phyloP scores from a whole-genome alignment of 2,329 filamentous ascomycete genomes.

The Fusarium pseudograminearum region DNA sequence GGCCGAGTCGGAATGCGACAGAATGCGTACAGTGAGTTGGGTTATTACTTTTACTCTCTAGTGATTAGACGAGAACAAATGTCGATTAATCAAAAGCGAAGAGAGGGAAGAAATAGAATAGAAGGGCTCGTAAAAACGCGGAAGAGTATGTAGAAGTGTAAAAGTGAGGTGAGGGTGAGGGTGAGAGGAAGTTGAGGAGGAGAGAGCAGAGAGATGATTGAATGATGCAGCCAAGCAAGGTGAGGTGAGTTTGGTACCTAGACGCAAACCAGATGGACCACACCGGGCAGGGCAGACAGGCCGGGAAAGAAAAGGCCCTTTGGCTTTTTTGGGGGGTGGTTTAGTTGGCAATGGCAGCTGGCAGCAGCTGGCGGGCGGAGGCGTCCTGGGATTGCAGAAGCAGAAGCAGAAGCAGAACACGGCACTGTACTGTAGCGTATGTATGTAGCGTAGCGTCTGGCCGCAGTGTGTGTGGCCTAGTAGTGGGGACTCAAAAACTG shows the following conservation, averaged over 20 bases:
- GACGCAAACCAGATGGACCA: background rate
- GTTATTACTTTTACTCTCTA: slow-evolving; percentile 27
- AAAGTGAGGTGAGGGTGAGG: slow-evolving; percentile 25
- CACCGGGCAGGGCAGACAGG: slow-evolving; percentile 9
- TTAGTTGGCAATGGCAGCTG: slow-evolving; percentile 20
- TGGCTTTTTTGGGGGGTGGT: background rate
- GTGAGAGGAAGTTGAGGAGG: slow-evolving; percentile 18
- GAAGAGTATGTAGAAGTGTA: slow-evolving; percentile 14
- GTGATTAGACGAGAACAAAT: slow-evolving; percentile 20
- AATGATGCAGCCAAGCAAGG: slow-evolving; percentile 45
- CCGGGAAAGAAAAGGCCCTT: slow-evolving; percentile 11
- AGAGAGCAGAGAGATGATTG: slow-evolving; percentile 30
- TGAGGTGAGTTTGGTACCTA: slow-evolving; percentile 24
- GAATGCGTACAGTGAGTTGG: slow-evolving; percentile 27
- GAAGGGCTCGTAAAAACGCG: slow-evolving; percentile 17
- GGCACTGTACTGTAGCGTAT: slow-evolving; percentile 17
- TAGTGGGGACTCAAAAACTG: slow-evolving; percentile 29
- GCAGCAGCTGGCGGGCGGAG: slow-evolving; percentile 39
- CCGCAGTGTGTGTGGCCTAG: slow-evolving; percentile 43
- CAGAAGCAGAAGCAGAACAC: background rate
- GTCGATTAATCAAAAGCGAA: slow-evolving; percentile 30
- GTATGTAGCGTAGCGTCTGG: slow-evolving; percentile 22
- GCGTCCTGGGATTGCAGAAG: background rate
- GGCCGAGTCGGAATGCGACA: slow-evolving; percentile 31
- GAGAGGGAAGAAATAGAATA: slow-evolving; percentile 16